A percentile compares a stretch with the other conserved stretches of the same genome.
These are phyloP conservation scores for Cryptococcus deneoformans DNA, from an alignment of 1,284 basidiomycete genomes.

Conservation along the genomic window DNA sequence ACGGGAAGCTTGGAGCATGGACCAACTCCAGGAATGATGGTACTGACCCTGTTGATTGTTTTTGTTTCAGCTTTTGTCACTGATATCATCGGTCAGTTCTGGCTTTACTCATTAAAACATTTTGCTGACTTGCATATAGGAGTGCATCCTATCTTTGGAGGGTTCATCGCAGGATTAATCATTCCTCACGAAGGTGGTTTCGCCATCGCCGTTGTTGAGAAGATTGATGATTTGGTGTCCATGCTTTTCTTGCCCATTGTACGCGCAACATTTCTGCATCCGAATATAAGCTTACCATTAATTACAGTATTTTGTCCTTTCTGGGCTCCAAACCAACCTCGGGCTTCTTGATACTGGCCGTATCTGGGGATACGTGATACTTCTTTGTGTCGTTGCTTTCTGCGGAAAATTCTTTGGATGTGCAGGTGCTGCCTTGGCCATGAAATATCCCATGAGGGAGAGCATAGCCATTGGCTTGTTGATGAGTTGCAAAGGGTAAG, in stretches of 20 bases:
- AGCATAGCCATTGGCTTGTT: constrained; percentile 80
- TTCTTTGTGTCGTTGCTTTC: constrained; percentile 79
- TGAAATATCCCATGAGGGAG: constrained; percentile 73
- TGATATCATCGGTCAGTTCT: constrained; percentile 70
- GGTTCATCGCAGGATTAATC: constrained; percentile 83
- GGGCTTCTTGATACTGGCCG: constrained; percentile 67
- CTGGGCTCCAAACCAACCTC: constrained; percentile 79
- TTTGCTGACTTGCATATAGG: constrained; percentile 11
- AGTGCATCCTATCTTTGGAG: constrained; percentile 78
- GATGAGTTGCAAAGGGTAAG: constrained; percentile 91
- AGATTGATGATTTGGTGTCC: constrained; percentile 69
- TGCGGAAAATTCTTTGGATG: constrained; percentile 71
- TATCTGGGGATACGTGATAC: constrained; percentile 82
- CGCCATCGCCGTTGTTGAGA: constrained; percentile 69
- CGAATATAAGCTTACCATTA: not conserved
- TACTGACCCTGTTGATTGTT: constrained; percentile 68
- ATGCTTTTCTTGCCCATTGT: constrained; percentile 76
- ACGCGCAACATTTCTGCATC: constrained; percentile 31
- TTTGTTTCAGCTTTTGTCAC: constrained; percentile 81
- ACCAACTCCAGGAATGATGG: constrained; percentile 76
- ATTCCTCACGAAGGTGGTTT: constrained; percentile 85
- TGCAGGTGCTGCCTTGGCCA: constrained; percentile 60
- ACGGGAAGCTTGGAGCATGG: constrained; percentile 72
- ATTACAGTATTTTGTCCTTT: constrained; percentile 75
- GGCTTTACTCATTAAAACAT: not conserved